Percentiles rank a stretch among this genome's conserved stretches.
These are phyloP conservation scores for Ganoderma boninense DNA, from an alignment of 1,284 basidiomycete species.

Conservation along the genomic window DNA sequence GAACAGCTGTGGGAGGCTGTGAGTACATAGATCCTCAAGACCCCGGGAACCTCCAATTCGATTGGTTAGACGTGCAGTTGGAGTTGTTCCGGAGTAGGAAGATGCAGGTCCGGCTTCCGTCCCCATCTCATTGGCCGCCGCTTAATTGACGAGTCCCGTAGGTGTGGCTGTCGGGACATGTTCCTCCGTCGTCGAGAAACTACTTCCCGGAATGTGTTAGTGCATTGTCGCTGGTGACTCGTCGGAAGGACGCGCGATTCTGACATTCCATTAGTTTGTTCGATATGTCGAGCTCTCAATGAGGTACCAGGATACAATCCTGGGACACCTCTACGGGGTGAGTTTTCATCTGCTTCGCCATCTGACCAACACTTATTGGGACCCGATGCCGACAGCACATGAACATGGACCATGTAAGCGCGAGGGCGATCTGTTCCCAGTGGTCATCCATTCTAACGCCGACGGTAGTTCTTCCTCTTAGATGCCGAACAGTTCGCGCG, in stretches of 20 bases:
- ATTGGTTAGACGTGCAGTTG: slow-evolving; percentile 93
- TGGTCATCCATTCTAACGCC: slow-evolving; percentile 10
- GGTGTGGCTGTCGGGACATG: slow-evolving; percentile 64
- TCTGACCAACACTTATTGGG: slow-evolving; percentile 16
- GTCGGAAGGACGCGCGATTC: slow-evolving; percentile 14
- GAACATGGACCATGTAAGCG: slow-evolving; percentile 78
- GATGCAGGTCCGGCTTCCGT: slow-evolving; percentile 68
- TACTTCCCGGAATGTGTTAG: slow-evolving; percentile 89
- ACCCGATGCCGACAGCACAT: slow-evolving; percentile 59
- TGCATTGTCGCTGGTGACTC: slow-evolving; percentile 30
- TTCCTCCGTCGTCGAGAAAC: slow-evolving; percentile 82
- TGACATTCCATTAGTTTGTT: slow-evolving; percentile 61
- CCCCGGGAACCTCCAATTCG: slow-evolving; percentile 85
- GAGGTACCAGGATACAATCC: slow-evolving; percentile 89
- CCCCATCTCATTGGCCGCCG: slow-evolving; percentile 24
- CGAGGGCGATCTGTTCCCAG: slow-evolving; percentile 14
- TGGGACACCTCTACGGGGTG: slow-evolving; percentile 90
- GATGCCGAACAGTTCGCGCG: slow-evolving; percentile 58
- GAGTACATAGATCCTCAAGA: slow-evolving; percentile 65
- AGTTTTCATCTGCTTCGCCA: slow-evolving; percentile 40
- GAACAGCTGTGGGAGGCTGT: slow-evolving; percentile 72
- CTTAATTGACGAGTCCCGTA: slow-evolving; percentile 33
- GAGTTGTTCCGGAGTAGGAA: slow-evolving; percentile 73
- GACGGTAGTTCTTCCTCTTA: slow-evolving; percentile 66
- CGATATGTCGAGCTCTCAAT: slow-evolving; percentile 87